A percentile compares a stretch with the other conserved stretches of the same genome.
Evolutionary conservation across 164 flowering plant genomes (phyloP).

Genomic region (Berberis thunbergii): DNA sequence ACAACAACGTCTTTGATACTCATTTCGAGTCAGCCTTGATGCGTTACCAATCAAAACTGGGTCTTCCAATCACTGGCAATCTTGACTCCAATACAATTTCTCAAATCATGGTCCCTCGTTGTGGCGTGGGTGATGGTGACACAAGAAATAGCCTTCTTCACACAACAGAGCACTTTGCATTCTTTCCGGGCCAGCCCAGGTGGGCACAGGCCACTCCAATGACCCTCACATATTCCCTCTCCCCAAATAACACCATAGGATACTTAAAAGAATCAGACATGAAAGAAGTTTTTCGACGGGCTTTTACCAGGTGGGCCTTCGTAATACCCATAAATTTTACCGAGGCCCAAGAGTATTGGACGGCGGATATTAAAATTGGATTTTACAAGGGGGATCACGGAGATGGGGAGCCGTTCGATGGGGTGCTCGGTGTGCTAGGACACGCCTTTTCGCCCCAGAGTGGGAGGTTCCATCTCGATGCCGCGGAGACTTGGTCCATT

Average conservation of each 20-base stretch:
- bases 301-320: slow-evolving; percentile 46
- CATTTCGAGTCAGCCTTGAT: slow-evolving; percentile 31
- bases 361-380: slow-evolving; percentile 57
- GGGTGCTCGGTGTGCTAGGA: slow-evolving; percentile 60
- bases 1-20: slow-evolving; percentile 37
- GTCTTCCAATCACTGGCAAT: slow-evolving; percentile 36
- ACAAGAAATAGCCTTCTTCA: slow-evolving; percentile 6
- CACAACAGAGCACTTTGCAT: slow-evolving; percentile 24
- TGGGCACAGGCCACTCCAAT: slow-evolving; percentile 39
- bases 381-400: slow-evolving; percentile 68
- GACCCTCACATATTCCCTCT: slow-evolving; percentile 50
- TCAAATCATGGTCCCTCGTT: slow-evolving; percentile 40
- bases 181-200: slow-evolving; percentile 51
- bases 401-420: slow-evolving; percentile 77
- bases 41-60: slow-evolving; percentile 35
- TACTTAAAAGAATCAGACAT: slow-evolving; percentile 23
- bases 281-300: slow-evolving; percentile 24
- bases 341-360: slow-evolving; percentile 28
- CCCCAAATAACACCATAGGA: slow-evolving; percentile 14
- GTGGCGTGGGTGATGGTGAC: slow-evolving; percentile 27
- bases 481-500: slow-evolving; percentile 61
- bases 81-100: slow-evolving; percentile 37
- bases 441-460: slow-evolving; percentile 67
- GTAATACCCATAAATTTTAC: slow-evolving; percentile 53
- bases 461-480: slow-evolving; percentile 63